A percentile compares a stretch with the other conserved stretches of the same genome.
These are phyloP conservation scores for Baorangia bicolor DNA, from an alignment of 768 basidiomycete genomes.

Conservation along the genomic window DNA sequence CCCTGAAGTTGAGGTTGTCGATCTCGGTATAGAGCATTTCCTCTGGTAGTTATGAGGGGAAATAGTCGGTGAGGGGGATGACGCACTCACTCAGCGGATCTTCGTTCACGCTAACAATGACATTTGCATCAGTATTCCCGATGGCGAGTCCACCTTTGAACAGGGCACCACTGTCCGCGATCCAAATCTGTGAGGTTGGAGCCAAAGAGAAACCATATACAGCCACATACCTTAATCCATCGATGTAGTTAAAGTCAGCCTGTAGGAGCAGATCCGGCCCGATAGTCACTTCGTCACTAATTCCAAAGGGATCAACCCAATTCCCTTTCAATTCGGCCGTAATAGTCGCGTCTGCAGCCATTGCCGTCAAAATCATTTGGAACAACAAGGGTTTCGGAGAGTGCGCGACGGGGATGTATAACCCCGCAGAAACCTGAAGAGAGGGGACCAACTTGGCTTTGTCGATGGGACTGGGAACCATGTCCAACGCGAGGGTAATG, in stretches of 20 bases:
- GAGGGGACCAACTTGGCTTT: background rate
- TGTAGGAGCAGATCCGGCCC: slow-evolving; percentile 3
- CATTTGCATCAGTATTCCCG: background rate
- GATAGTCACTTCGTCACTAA: background rate
- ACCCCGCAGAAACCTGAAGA: slow-evolving; percentile 1
- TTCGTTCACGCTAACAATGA: slow-evolving; percentile 3
- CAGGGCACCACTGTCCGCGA: background rate
- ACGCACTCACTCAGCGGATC: slow-evolving; percentile 5
- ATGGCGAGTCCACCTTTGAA: slow-evolving; percentile 3
- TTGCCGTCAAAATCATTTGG: slow-evolving; percentile 1
- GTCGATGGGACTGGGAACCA: slow-evolving; percentile 1
- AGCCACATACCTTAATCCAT: background rate
- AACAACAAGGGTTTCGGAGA: background rate
- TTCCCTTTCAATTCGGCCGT: slow-evolving; percentile 1
- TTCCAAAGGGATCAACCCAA: slow-evolving; percentile 4
- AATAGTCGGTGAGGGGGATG: too few relatives aligned
- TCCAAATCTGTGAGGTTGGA: background rate
- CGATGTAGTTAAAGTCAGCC: background rate
- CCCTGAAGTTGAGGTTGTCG: slow-evolving; percentile 6
- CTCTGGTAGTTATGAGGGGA: background rate
- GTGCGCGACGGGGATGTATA: background rate
- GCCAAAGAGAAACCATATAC: too few relatives aligned
- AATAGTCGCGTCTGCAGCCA: background rate
- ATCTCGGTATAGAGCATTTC: slow-evolving; percentile 5
- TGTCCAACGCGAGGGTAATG: background rate